Percentiles rank a stretch among this genome's conserved stretches.
These are phyloP conservation scores for Centella asiatica DNA, from an alignment of 129 eudicot species.

Conservation along the genomic window DNA sequence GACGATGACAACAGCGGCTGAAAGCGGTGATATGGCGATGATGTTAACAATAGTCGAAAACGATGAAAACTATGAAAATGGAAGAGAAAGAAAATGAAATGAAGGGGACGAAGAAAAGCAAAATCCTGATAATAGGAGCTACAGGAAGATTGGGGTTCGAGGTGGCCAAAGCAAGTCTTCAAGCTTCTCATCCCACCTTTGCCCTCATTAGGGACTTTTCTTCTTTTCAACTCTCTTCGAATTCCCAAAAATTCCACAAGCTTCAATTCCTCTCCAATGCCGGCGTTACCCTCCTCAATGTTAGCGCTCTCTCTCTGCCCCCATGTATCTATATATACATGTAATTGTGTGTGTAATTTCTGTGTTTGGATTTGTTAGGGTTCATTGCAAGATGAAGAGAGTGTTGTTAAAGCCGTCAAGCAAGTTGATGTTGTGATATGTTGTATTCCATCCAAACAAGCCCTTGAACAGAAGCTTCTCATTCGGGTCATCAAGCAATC, in stretches of 20 bases:
- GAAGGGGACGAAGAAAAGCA: constrained; percentile 36
- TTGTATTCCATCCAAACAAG: constrained; percentile 55
- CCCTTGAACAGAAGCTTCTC: constrained; percentile 70
- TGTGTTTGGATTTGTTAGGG: constrained; percentile 41
- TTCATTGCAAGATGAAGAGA: constrained; percentile 68
- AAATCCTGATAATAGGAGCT: constrained; percentile 61
- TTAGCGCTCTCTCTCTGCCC: background rate
- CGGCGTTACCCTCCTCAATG: constrained; percentile 59
- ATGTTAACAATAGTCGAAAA: too few species aligned
- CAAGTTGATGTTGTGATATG: constrained; percentile 75
- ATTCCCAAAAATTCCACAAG: constrained; percentile 39
- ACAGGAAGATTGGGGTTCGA: constrained; percentile 80
- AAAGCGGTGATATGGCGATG: too few species aligned
- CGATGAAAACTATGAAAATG: background rate
- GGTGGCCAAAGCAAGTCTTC: constrained; percentile 60
- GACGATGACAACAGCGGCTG: too few species aligned
- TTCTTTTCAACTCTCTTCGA: too few species aligned
- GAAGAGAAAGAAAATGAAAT: constrained; percentile 8
- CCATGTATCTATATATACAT: background rate
- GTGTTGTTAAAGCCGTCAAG: constrained; percentile 53
- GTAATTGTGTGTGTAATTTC: background rate
- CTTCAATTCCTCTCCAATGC: constrained; percentile 51
- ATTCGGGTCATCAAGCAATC: constrained; percentile 56
- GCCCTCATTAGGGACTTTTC: constrained; percentile 58
- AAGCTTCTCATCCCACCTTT: constrained; percentile 63